Evolutionary conservation across 1,139 yeast species (phyloP).

Genomic region (Scheffersomyces stambukii): DNA sequence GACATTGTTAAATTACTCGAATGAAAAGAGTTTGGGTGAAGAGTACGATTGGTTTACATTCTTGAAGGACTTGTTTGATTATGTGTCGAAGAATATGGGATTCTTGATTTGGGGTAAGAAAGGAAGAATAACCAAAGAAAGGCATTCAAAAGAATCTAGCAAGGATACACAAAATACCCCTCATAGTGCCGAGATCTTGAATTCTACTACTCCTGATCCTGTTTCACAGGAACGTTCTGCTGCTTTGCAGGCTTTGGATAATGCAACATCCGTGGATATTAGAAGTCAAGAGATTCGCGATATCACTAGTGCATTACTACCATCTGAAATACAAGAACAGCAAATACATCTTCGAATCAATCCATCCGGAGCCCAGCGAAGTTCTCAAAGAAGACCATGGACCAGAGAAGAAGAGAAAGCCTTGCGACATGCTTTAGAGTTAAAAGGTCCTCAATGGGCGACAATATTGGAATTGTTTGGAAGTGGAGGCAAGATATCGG

Average conservation of each 20-base stretch:
- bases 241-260: constrained; percentile 1
- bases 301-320: constrained; percentile 32
- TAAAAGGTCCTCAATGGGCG: constrained; percentile 91
- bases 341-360: constrained; percentile 44
- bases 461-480: constrained; percentile 85
- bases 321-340: constrained; percentile 46
- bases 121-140: constrained; percentile 28
- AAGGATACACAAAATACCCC: constrained; percentile 12
- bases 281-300: constrained; percentile 6
- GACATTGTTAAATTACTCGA: constrained; percentile 47
- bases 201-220: constrained; percentile 1
- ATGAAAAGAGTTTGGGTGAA: constrained; percentile 28
- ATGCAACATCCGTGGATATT: constrained; percentile 1
- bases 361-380: constrained; percentile 25
- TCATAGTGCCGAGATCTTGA: constrained; percentile 24
- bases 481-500: constrained; percentile 84
- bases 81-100: constrained; percentile 71
- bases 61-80: constrained; percentile 67
- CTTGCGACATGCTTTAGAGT: constrained; percentile 71
- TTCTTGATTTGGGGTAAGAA: constrained; percentile 67
- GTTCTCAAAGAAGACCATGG: constrained; percentile 67
- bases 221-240: constrained; percentile 1
- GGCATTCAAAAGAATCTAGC: no score
- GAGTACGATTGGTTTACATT: constrained; percentile 32
- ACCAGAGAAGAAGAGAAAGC: constrained; percentile 86